These are phyloP conservation scores for Zangia roseola DNA, from an alignment of 768 basidiomycete species.

Conservation along the genomic window DNA sequence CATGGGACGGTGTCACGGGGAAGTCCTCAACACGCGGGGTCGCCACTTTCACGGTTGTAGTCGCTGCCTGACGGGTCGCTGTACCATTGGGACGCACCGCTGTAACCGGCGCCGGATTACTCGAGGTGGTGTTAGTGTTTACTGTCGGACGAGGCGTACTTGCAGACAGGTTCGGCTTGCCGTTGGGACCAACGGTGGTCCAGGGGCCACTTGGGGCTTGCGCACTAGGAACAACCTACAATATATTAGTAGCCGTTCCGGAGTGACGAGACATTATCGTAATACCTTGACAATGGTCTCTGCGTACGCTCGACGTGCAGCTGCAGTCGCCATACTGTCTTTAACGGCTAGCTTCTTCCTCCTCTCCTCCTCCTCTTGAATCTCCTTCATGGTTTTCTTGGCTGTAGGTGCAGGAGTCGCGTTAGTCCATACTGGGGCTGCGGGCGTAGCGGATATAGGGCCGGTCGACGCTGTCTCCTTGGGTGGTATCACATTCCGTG, in stretches of 20 bases:
- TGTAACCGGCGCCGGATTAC: constrained; percentile 28
- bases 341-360: constrained; percentile 68
- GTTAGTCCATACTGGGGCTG: constrained; percentile 71
- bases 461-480: constrained; percentile 41
- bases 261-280: constrained; percentile 1
- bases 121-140: constrained; percentile 31
- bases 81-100: constrained; percentile 40
- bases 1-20: constrained; percentile 71
- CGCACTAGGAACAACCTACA: constrained; percentile 32
- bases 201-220: constrained; percentile 58
- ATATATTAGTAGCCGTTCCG: constrained; percentile 2
- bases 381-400: constrained; percentile 98
- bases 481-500: constrained; percentile 37
- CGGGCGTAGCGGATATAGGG: constrained; percentile 30
- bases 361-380: constrained; percentile 94
- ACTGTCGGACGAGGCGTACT: constrained; percentile 37
- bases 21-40: constrained; percentile 56
- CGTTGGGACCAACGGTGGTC: constrained; percentile 83
- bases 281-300: constrained; percentile 74
- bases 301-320: constrained; percentile 71
- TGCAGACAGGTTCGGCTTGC: constrained; percentile 48
- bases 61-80: constrained; percentile 36
- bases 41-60: constrained; percentile 30
- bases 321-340: constrained; percentile 55
- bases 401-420: constrained; percentile 48